These are phyloP conservation scores for Pichia sp. DNA, from an alignment of 1,139 yeast genomes.

Conservation along the genomic window DNA sequence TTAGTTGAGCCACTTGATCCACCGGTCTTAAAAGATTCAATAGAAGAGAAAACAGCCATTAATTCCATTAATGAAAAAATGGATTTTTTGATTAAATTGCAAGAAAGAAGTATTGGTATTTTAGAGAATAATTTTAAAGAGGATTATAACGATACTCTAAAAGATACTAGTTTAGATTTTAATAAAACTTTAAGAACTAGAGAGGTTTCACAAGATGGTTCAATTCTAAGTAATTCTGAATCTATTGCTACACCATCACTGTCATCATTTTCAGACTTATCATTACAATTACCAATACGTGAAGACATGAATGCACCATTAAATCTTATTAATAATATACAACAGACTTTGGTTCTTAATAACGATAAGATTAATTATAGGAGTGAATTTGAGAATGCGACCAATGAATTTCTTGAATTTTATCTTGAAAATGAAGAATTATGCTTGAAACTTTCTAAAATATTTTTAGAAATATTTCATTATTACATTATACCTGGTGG, in stretches of 20 bases:
- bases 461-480: constrained; percentile 42
- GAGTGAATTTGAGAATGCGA: constrained; percentile 26
- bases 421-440: constrained; percentile 34
- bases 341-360: no score
- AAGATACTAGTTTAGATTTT: no score
- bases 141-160: no score
- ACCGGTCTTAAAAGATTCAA: no score
- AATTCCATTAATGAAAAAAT: no score
- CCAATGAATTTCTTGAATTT: constrained; percentile 38
- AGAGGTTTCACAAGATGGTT: constrained; percentile 7
- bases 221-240: constrained; percentile 3
- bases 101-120: no score
- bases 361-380: no score
- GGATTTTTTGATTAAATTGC: no score
- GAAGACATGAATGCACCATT: constrained; percentile 33
- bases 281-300: constrained; percentile 6
- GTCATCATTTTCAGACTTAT: constrained; percentile 2
- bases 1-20: no score
- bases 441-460: constrained; percentile 37
- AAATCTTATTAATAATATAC: constrained; percentile 32
- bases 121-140: no score
- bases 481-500: constrained; percentile 55
- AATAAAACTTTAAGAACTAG: no score
- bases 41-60: no score
- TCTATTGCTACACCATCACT: constrained; percentile 3